Evolutionary conservation across 1,284 basidiomycete species (phyloP).

Genomic region (Porphyrellus sp.): DNA sequence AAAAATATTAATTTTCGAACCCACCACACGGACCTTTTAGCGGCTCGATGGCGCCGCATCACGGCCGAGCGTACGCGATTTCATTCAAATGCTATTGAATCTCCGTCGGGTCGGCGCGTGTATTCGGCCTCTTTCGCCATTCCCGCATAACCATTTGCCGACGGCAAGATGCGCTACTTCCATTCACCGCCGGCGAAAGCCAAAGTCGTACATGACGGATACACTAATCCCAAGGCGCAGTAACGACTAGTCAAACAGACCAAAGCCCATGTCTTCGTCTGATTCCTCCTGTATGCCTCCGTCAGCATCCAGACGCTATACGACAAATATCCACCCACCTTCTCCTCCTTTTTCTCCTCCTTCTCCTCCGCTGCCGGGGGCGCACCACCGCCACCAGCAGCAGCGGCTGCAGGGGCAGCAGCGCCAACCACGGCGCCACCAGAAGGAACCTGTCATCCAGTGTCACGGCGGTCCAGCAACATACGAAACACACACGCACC

Average conservation of each 20-base stretch:
- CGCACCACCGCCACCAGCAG: constrained; percentile 51
- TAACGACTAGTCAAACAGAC: constrained; percentile 88
- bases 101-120: constrained; percentile 8
- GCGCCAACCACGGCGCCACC: constrained; percentile 63
- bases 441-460: constrained; percentile 64
- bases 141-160: constrained; percentile 22
- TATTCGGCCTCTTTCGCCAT: constrained; percentile 22
- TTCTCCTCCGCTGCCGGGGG: constrained; percentile 64
- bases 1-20: constrained; percentile 8
- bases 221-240: neutral
- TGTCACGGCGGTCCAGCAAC: constrained; percentile 12
- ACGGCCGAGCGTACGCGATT: constrained; percentile 7
- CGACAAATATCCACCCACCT: constrained; percentile 44
- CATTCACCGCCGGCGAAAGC: constrained; percentile 18
- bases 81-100: too few relatives aligned
- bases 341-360: constrained; percentile 79
- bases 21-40: constrained; percentile 11
- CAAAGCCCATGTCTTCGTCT: constrained; percentile 92
- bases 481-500: constrained; percentile 52
- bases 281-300: constrained; percentile 65
- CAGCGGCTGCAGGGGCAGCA: constrained; percentile 51
- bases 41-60: constrained; percentile 6
- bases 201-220: neutral
- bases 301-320: constrained; percentile 5
- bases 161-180: constrained; percentile 20